Conservation (phyloP, 148 eudicot genomes). For the Rhododendron simsii region DNA sequence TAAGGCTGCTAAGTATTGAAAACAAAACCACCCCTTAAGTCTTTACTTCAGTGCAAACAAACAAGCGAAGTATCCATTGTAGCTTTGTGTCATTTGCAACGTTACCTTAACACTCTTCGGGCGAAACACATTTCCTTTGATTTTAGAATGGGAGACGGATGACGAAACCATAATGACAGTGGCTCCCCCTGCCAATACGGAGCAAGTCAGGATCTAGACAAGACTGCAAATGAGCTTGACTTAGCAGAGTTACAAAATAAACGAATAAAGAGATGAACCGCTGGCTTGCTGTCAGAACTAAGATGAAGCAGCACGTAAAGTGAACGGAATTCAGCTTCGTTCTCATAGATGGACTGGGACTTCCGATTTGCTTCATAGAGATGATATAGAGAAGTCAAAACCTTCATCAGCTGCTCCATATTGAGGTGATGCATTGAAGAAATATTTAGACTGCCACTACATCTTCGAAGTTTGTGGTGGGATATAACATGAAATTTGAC, state of each 20-base stretch:
- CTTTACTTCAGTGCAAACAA: not conserved
- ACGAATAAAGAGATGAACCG: conserved; percentile 29
- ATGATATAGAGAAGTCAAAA: conserved; percentile 56
- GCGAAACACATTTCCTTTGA: conserved; percentile 78
- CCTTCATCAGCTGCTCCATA: conserved; percentile 83
- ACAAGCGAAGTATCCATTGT: not conserved
- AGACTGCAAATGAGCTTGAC: not conserved
- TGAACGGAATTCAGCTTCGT: conserved; percentile 85
- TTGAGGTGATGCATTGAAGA: conserved; percentile 71
- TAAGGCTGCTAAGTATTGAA: not conserved
- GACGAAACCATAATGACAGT: conserved; percentile 73
- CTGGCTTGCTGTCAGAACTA: conserved; percentile 49
- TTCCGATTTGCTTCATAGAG: conserved; percentile 64
- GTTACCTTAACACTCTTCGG: conserved; percentile 64
- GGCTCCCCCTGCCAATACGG: conserved; percentile 56
- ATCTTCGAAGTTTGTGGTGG: conserved; percentile 65
- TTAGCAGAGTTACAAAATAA: conserved; percentile 1
- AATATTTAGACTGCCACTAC: conserved; percentile 28
- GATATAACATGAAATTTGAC: conserved; percentile 75
- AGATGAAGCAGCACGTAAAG: conserved; percentile 82
- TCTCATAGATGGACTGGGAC: conserved; percentile 30
- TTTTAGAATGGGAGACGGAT: conserved; percentile 38
- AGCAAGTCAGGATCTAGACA: conserved; percentile 3
- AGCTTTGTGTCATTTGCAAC: not conserved
- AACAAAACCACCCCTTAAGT: not conserved